Conservation (phyloP, 208 protist genomes). For the Acanthamoeba sp. region DNA sequence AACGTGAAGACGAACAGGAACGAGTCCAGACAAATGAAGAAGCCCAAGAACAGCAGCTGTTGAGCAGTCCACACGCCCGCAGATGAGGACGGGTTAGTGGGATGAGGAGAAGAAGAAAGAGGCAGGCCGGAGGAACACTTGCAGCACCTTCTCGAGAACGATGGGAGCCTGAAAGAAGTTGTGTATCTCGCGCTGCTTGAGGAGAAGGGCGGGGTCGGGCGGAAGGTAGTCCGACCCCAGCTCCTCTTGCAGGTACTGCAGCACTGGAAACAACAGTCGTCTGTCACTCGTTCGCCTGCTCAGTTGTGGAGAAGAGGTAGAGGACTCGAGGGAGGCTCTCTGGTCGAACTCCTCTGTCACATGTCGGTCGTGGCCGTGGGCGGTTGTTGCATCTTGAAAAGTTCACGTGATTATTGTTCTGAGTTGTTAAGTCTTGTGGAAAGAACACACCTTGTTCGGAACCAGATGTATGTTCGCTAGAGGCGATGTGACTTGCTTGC, state of each 20-base stretch:
- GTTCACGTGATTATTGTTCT: too few relatives aligned
- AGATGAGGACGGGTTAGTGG: neutral
- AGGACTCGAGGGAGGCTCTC: neutral
- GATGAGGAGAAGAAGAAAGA: neutral
- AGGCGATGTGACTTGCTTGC: too few relatives aligned
- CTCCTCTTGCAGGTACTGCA: slow-evolving; percentile 51
- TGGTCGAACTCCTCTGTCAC: too few relatives aligned
- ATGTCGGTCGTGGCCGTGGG: too few relatives aligned
- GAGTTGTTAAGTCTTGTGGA: too few relatives aligned
- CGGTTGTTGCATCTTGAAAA: too few relatives aligned
- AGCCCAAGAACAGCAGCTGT: slow-evolving; percentile 82
- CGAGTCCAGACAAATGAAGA: slow-evolving; percentile 86
- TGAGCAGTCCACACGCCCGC: too few relatives aligned
- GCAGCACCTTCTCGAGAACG: slow-evolving; percentile 26
- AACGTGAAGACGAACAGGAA: slow-evolving; percentile 89
- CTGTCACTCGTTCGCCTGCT: neutral
- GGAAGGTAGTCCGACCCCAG: slow-evolving; percentile 45
- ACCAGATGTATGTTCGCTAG: too few relatives aligned
- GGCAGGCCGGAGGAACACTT: neutral
- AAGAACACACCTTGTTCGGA: too few relatives aligned
- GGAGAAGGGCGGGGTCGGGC: slow-evolving; percentile 23
- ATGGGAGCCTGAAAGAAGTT: slow-evolving; percentile 71
- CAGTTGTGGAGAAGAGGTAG: neutral
- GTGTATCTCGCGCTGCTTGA: slow-evolving; percentile 60
- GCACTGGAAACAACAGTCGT: neutral